phyloP scores from a whole-genome alignment of 2,329 filamentous ascomycete genomes.

The Sporothrix schenckii region DNA sequence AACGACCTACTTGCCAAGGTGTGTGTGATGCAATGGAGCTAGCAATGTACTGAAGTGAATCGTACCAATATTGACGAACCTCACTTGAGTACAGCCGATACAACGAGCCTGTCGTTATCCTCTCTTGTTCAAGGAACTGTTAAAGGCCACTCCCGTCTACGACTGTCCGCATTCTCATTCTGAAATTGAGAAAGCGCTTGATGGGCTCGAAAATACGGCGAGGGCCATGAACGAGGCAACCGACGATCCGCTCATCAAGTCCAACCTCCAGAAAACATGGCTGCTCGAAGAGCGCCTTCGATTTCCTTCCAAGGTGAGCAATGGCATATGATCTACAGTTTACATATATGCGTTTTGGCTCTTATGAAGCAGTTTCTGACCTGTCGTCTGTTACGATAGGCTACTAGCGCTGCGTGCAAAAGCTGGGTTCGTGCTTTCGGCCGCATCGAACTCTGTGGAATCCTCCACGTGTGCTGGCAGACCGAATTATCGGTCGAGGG shows the following conservation, averaged over 20 bases:
- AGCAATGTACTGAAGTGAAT: not conserved
- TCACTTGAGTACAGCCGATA: constrained; percentile 67
- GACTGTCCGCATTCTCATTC: constrained; percentile 84
- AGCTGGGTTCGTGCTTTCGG: constrained; percentile 78
- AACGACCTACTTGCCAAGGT: constrained; percentile 91
- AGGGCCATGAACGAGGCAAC: constrained; percentile 83
- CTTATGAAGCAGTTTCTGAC: too few relatives aligned
- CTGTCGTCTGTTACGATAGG: constrained; percentile 41
- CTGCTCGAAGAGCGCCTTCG: constrained; percentile 78
- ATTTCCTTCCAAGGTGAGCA: constrained; percentile 69
- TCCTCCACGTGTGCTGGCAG: constrained; percentile 82
- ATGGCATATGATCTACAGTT: not conserved
- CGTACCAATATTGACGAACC: not conserved
- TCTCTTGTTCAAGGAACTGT: constrained; percentile 79
- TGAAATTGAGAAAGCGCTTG: constrained; percentile 73
- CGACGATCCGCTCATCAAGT: constrained; percentile 70
- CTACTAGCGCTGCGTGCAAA: constrained; percentile 57
- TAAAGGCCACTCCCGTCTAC: constrained; percentile 78
- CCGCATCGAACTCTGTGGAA: constrained; percentile 78
- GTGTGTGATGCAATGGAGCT: constrained; percentile 31
- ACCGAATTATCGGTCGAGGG: constrained; percentile 68
- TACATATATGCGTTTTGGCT: too few relatives aligned
- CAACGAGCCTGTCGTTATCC: constrained; percentile 92
- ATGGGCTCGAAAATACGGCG: constrained; percentile 72
- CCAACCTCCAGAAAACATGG: constrained; percentile 78